A percentile compares a stretch with the other conserved stretches of the same genome.
These are phyloP conservation scores for Raffaelea ambrosiae DNA, from an alignment of 2,329 filamentous ascomycete genomes.

Conservation along the genomic window DNA sequence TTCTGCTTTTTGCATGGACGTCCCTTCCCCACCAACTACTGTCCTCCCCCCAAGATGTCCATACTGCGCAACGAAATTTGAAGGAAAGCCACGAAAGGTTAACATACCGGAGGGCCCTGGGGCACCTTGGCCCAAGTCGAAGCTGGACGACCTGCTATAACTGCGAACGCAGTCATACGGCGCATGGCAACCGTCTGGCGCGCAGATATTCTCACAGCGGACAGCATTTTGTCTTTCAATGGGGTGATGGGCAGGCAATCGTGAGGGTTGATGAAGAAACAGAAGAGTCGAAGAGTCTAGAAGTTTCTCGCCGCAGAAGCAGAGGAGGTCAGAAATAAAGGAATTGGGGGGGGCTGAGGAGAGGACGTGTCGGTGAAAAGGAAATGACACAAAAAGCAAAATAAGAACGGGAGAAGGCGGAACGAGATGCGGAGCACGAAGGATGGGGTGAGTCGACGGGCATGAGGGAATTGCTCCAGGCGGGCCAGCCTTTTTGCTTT, in stretches of 20 bases:
- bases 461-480: no score
- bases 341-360: background rate
- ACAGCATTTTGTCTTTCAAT: slow-evolving; percentile 52
- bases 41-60: no score
- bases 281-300: no score
- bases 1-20: slow-evolving; percentile 1
- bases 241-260: no score
- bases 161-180: slow-evolving; percentile 27
- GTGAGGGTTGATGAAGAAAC: background rate
- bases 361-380: background rate
- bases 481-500: background rate
- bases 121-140: slow-evolving; percentile 88
- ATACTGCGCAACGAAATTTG: no score
- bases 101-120: slow-evolving; percentile 85
- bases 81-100: no score
- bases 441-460: background rate
- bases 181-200: slow-evolving; percentile 35
- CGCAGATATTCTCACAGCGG: slow-evolving; percentile 44
- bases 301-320: no score
- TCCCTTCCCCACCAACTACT: no score
- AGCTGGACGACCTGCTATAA: slow-evolving; percentile 43
- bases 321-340: background rate
- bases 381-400: background rate
- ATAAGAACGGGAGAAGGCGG: background rate
- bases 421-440: background rate